phyloP scores from a whole-genome alignment of 2,329 filamentous ascomycete genomes.

The Aspergillus proliferans region DNA sequence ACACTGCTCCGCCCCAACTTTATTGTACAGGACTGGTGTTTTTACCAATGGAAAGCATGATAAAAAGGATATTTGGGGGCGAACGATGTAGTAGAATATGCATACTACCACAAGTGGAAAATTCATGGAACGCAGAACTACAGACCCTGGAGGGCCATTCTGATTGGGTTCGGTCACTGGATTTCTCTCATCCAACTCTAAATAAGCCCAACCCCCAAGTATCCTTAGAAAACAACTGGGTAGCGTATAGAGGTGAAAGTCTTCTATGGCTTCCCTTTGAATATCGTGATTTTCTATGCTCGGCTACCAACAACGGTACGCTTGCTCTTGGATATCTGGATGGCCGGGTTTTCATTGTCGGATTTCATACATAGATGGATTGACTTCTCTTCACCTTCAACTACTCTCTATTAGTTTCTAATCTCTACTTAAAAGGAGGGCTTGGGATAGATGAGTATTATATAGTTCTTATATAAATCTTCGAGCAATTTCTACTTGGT shows the following conservation, averaged over 20 bases:
- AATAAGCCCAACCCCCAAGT: no score
- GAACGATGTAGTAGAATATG: background rate
- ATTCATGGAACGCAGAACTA: slow-evolving; percentile 13
- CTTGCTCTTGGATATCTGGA: no score
- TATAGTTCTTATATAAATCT: background rate
- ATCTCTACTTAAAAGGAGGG: slow-evolving; percentile 8
- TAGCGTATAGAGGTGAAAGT: no score
- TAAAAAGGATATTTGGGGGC: background rate
- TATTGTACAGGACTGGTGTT: background rate
- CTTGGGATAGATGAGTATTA: slow-evolving; percentile 3
- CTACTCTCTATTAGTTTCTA: slow-evolving; percentile 6
- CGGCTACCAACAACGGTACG: no score
- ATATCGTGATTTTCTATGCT: no score
- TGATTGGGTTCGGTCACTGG: slow-evolving; percentile 11
- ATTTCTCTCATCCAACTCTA: no score
- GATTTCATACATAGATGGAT: no score
- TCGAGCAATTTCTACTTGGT: no score
- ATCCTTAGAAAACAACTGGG: no score
- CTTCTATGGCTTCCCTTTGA: no score
- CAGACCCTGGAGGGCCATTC: slow-evolving; percentile 19
- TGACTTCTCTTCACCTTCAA: no score
- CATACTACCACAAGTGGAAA: slow-evolving; percentile 1
- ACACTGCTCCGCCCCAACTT: slow-evolving; percentile 14
- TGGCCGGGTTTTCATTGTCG: no score
- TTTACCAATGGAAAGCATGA: background rate